Evolutionary conservation across 2,329 filamentous ascomycete genomes (phyloP), one percentile per base, ranked within the genome.

Genomic region (Fusarium denticulatum): DNA sequence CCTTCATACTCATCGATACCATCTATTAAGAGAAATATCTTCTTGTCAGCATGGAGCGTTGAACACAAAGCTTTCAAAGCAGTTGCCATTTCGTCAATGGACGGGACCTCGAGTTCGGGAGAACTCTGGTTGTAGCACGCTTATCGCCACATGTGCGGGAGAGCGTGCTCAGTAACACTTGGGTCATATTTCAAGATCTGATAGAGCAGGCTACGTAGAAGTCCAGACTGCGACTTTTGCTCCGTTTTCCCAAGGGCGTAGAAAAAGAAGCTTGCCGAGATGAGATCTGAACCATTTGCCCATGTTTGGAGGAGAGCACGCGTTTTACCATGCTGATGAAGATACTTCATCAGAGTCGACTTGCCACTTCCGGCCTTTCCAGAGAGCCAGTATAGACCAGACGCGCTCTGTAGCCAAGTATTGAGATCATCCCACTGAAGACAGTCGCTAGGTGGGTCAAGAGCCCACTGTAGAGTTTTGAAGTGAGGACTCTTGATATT

Each of bases 271-370:
- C 8, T 63, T 5, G n/a, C 9, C 0, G n/a, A n/a, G 0, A 34
- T 13, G 0, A 53, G 3, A 0, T 32, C 12, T 0, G n/a, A 28
- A 0, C 16, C n/a, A 7, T 3, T 6, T 5, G 26, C 18, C 46
- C 39, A 53, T 0, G 1, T 3, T 10, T 4, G 4, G 1, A 63
- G 7, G 0, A 43, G 26, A 5, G 26, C 0, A 2, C 14, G 12
- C 0, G 26, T 63, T 2, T 20, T 4, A 0, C 3, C 3, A 18
- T 60, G 22, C 6, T 37, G 6, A 9, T n/a, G 20, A 3, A 64
- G 43, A 6, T 50, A 24, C 2, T 64, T 64, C 57, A 64, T 64
- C 2, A 63, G 12, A 0, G 62, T 64, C 0, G 57, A 64, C 18
- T 64, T 64, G 6, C 57, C 62, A 1, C 57, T 64, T 3, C 57